phyloP scores from a whole-genome alignment of 2,329 filamentous ascomycete species.

The Neofusicoccum kwambonambiense region DNA sequence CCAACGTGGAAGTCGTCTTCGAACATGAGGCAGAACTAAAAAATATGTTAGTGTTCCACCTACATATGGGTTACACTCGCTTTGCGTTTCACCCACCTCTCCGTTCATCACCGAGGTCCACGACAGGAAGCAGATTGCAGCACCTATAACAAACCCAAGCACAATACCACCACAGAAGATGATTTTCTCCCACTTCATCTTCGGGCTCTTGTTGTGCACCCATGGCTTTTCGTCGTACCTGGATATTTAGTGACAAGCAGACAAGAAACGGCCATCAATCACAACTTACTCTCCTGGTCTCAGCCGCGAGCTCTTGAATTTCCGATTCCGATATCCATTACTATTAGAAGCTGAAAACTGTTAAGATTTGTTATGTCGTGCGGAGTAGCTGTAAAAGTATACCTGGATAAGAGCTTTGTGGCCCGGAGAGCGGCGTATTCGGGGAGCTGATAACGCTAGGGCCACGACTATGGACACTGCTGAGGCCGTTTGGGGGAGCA shows the following conservation, averaged over 20 bases:
- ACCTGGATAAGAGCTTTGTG: not conserved
- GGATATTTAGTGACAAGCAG: not conserved
- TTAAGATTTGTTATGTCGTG: not conserved
- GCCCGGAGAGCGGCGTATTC: not conserved
- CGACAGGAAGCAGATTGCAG: conserved; percentile 25
- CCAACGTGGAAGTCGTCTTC: conserved; percentile 48
- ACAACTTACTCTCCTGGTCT: not conserved
- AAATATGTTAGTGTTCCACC: not conserved
- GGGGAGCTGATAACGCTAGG: not conserved
- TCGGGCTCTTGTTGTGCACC: conserved; percentile 29
- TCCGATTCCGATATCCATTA: not conserved
- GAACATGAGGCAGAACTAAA: conserved; percentile 52
- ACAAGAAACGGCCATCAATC: not conserved
- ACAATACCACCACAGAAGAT: conserved; percentile 34
- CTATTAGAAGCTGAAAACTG: not conserved
- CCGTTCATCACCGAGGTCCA: conserved; percentile 27
- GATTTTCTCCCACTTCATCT: conserved; percentile 38
- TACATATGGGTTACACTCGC: not conserved
- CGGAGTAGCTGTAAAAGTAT: not conserved
- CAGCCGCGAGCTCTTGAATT: conserved; percentile 40
- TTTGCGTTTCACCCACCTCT: not conserved
- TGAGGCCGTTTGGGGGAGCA: not conserved
- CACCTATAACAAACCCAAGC: conserved; percentile 37
- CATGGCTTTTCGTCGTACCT: conserved; percentile 43
- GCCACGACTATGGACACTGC: not conserved